These are phyloP conservation scores for Chrysanthemum lavandulifolium DNA, from an alignment of 129 eudicot genomes.

Conservation along the genomic window DNA sequence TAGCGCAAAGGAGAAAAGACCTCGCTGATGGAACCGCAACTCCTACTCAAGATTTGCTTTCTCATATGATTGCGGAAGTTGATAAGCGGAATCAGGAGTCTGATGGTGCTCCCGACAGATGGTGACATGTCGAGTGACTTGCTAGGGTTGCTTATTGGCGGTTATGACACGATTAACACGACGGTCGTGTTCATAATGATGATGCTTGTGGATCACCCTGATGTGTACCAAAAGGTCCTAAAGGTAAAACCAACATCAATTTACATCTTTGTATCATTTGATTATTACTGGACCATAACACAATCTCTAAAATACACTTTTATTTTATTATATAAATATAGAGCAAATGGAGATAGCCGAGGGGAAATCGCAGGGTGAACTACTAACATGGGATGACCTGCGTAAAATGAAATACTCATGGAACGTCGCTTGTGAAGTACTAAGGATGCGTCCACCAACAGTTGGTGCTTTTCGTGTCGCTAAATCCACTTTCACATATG, in stretches of 20 bases:
- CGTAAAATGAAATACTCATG: slow-evolving; percentile 43
- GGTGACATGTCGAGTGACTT: slow-evolving; percentile 42
- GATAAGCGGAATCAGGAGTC: slow-evolving; percentile 33
- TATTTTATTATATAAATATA: slow-evolving; percentile 11
- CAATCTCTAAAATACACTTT: not conserved
- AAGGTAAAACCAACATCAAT: slow-evolving; percentile 26
- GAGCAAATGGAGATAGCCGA: slow-evolving; percentile 40
- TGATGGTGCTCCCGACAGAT: slow-evolving; percentile 26
- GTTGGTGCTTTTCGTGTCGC: slow-evolving; percentile 45
- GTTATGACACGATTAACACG: slow-evolving; percentile 44
- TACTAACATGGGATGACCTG: slow-evolving; percentile 36
- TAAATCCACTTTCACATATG: slow-evolving; percentile 35
- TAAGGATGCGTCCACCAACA: slow-evolving; percentile 40
- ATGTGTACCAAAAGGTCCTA: slow-evolving; percentile 36
- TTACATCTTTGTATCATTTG: not conserved
- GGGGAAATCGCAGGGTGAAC: slow-evolving; percentile 24
- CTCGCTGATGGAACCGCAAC: slow-evolving; percentile 35
- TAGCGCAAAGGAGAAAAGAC: slow-evolving; percentile 38
- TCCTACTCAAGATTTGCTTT: slow-evolving; percentile 33
- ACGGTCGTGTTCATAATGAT: slow-evolving; percentile 46
- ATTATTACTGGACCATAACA: no score
- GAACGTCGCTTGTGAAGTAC: slow-evolving; percentile 44
- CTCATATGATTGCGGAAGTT: slow-evolving; percentile 40
- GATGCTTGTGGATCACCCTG: slow-evolving; percentile 41
- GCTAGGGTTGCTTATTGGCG: slow-evolving; percentile 39